Base-by-base conservation (phyloP, 495 filamentous ascomycete species). In the Ascodesmis nigricans region DNA sequence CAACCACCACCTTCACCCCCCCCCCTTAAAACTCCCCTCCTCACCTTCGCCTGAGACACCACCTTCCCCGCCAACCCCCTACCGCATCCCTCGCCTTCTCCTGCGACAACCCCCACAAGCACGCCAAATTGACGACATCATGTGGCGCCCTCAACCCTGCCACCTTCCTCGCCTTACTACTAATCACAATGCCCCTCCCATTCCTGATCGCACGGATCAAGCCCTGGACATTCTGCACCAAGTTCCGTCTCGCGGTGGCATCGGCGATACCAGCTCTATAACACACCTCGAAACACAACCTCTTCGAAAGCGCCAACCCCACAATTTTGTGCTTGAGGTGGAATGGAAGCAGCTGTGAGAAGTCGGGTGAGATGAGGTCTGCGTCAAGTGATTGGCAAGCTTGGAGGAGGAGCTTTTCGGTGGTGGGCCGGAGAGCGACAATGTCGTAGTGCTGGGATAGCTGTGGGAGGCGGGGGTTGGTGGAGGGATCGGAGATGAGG, bases 291-390 rank as follows among this genome's bases (percentile, higher is more conserved):
- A 97, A 71, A 29, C 73, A 67, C 30, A 84, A 53, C 11, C 87
- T 90, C 38, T 78, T 71, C 45, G 66, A 57, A 13, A 92, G 62
- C 26, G 87, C 90, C 23, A 74, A 63, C 53, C 73, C 71, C 33
- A 90, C 64, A 36, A 74, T 75, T 44, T 77, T 81, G 52, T 75
- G 75, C 45, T 79, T 78, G 56, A 97, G 75, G 58, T 76, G 70
- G 57, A 71, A 92, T 16, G 71, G 67, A n/a, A 73, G 64, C 33
- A 75, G 68, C 30, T 65, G 56, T 3, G 73, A 71, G 23, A 95
- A 62, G 61, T 95, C 90, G 26, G 95, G 65, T 6, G 73, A 79
- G 51, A 97, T 87, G 56, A 97, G 55, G 46, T 79, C 70, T 49
- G 75, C 67, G 24, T 58, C 49, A 18, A 91, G 61, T 29, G 59